Conservation (phyloP, 2,329 filamentous ascomycete species). For the Aschersonia sp. region DNA sequence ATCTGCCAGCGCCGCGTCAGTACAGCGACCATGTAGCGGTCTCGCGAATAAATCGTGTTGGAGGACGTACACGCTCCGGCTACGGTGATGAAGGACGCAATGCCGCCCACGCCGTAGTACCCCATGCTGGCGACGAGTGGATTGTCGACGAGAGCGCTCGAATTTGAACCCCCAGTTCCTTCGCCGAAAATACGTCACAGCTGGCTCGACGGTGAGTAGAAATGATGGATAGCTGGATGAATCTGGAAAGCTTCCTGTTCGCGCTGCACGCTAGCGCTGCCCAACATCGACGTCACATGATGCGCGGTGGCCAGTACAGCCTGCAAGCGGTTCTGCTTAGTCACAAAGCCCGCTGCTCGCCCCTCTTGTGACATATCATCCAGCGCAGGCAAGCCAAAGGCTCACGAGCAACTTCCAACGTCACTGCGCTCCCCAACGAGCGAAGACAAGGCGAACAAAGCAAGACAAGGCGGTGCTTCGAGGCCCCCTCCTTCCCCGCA, state of each 20-base stretch:
- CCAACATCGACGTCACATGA: slow-evolving; percentile 21
- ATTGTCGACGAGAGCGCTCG: too few species aligned
- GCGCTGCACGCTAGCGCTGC: too few species aligned
- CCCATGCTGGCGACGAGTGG: slow-evolving; percentile 39
- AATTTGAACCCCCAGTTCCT: too few species aligned
- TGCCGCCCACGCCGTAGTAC: slow-evolving; percentile 51
- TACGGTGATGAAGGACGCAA: slow-evolving; percentile 52
- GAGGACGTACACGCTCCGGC: slow-evolving; percentile 60
- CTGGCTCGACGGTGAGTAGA: too few species aligned
- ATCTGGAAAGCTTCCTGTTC: too few species aligned
- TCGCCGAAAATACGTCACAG: too few species aligned
- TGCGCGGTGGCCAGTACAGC: slow-evolving; percentile 1
- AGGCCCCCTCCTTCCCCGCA: background rate
- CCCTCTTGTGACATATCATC: background rate
- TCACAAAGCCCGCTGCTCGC: background rate
- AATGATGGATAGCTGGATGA: too few species aligned
- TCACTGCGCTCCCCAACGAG: background rate
- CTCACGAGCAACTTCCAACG: slow-evolving; percentile 2
- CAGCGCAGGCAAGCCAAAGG: background rate
- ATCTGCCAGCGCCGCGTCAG: slow-evolving; percentile 37
- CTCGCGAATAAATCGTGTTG: background rate
- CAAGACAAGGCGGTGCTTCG: background rate
- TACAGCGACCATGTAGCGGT: background rate
- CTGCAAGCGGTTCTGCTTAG: background rate
- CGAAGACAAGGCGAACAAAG: background rate